phyloP scores from a whole-genome alignment of 371 early-diverging fungal genomes.

The Mucor mucedo region DNA sequence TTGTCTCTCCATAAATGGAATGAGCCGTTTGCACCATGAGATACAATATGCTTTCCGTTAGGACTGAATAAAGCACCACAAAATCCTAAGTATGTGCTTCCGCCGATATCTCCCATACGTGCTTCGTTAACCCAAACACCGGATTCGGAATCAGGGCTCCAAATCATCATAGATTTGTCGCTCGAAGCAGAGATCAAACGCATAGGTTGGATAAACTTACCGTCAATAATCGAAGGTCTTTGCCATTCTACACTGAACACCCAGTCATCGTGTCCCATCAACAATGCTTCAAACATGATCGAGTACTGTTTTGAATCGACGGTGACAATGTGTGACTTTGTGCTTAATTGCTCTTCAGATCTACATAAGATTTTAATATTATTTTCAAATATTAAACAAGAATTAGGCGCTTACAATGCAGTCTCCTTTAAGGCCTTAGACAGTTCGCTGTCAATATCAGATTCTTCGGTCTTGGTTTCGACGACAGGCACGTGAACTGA shows the following conservation, averaged over 20 bases:
- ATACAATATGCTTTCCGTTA: constrained; percentile 70
- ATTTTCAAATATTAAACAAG: background rate
- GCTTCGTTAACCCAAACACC: constrained; percentile 88
- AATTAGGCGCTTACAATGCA: constrained; percentile 40
- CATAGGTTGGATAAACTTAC: constrained; percentile 67
- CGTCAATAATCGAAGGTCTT: constrained; percentile 37
- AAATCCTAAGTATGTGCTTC: constrained; percentile 78
- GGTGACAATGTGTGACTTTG: constrained; percentile 77
- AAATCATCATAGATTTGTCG: constrained; percentile 92
- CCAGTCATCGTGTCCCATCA: constrained; percentile 97
- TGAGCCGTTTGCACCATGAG: constrained; percentile 88
- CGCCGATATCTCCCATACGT: constrained; percentile 93
- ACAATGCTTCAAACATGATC: constrained; percentile 84
- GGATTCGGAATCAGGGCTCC: constrained; percentile 82
- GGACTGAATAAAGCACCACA: constrained; percentile 80
- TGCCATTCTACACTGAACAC: constrained; percentile 88
- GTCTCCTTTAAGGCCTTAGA: constrained; percentile 60
- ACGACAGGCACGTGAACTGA: constrained; percentile 38
- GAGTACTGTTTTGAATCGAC: constrained; percentile 61
- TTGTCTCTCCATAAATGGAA: constrained; percentile 84
- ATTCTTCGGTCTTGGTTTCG: constrained; percentile 5
- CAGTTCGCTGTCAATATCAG: constrained; percentile 41
- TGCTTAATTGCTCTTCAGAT: constrained; percentile 71
- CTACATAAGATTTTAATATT: constrained; percentile 24
- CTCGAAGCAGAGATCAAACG: constrained; percentile 86